Evolutionary conservation across 2,329 filamentous ascomycete species (phyloP).

Genomic region (Monilinia fructicola): DNA sequence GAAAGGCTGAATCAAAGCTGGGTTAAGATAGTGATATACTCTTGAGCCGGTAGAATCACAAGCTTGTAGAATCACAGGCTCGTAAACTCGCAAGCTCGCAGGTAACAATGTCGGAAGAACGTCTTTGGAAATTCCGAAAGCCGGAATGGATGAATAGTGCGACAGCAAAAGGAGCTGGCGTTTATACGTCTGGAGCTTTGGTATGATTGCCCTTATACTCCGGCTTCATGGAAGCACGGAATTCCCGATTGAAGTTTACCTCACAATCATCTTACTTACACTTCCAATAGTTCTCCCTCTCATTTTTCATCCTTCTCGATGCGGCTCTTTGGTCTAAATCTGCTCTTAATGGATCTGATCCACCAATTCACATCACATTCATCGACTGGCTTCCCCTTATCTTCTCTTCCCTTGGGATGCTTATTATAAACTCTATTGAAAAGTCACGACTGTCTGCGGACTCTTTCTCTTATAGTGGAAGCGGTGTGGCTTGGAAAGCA

Average conservation of each 20-base stretch:
- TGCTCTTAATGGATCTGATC: conserved; percentile 55
- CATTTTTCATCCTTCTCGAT: conserved; percentile 69
- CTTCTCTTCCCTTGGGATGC: conserved; percentile 66
- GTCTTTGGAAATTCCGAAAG: conserved; percentile 65
- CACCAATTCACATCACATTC: conserved; percentile 59
- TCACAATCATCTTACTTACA: not conserved
- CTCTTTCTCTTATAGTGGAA: conserved; percentile 61
- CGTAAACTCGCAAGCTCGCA: not conserved
- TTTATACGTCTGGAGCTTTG: conserved; percentile 62
- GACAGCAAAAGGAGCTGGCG: conserved; percentile 62
- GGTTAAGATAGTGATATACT: not conserved
- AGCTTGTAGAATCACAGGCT: not conserved
- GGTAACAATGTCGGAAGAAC: conserved; percentile 58
- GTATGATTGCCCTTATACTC: conserved; percentile 46
- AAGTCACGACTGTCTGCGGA: conserved; percentile 64
- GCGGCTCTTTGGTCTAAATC: conserved; percentile 66
- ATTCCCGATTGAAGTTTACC: not conserved
- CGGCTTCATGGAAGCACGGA: not conserved
- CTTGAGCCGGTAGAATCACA: not conserved
- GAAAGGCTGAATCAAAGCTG: not conserved
- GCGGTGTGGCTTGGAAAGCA: conserved; percentile 66
- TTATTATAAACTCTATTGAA: conserved; percentile 70
- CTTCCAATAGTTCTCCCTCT: conserved; percentile 58
- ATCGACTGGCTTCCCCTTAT: conserved; percentile 70
- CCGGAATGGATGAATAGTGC: conserved; percentile 67